Evolutionary conservation across 306 rosid genomes (phyloP).

Genomic region (Fragaria iinumae): DNA sequence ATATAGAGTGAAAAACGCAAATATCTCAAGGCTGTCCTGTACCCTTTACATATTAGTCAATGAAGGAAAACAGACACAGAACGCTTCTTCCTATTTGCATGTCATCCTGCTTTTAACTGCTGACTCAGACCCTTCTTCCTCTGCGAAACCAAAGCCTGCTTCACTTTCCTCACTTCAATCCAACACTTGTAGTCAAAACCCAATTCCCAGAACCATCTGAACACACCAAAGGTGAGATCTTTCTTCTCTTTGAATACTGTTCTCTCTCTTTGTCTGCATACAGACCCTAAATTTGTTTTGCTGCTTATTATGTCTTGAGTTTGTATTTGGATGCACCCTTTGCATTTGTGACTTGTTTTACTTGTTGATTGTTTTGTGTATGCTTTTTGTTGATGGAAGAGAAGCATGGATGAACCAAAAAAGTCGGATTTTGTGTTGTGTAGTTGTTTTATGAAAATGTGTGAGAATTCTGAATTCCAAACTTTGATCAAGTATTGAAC

Average conservation of each 20-base stretch:
- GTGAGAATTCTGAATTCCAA: neutral
- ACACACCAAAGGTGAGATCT: conserved; percentile 4
- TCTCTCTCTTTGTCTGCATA: neutral
- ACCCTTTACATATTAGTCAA: neutral
- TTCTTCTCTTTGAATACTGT: neutral
- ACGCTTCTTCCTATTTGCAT: conserved; percentile 19
- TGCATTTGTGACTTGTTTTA: neutral
- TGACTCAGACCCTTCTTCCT: conserved; percentile 6
- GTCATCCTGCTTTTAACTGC: neutral
- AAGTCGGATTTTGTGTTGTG: neutral
- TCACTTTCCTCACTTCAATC: conserved; percentile 7
- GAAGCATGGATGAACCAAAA: neutral
- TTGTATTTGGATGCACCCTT: neutral
- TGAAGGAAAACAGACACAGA: neutral
- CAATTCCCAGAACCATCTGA: conserved; percentile 12
- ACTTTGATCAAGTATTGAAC: neutral
- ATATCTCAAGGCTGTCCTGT: neutral
- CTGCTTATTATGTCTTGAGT: neutral
- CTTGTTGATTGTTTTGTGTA: neutral
- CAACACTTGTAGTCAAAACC: neutral
- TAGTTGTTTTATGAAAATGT: neutral
- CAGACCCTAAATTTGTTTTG: neutral
- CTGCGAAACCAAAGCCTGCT: conserved; percentile 1
- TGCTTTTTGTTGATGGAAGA: neutral
- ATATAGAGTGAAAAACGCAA: neutral